Conservation (phyloP, 345 rosid genomes). For the Citrus reticulata region DNA sequence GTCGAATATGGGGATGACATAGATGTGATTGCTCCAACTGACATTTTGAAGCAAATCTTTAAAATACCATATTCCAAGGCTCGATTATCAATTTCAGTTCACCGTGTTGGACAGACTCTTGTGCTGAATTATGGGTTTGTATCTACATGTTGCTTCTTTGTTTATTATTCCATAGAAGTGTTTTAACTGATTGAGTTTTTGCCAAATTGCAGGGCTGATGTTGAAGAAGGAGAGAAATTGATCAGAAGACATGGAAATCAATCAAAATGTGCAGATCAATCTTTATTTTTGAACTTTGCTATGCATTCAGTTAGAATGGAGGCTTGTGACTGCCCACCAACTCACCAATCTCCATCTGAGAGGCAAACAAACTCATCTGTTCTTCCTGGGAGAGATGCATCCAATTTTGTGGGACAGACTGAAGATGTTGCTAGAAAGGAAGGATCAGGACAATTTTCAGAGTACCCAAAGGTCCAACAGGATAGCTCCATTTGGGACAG, state of each 20-base stretch:
- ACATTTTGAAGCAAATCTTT: conserved; percentile 90
- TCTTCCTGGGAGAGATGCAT: conserved; percentile 47
- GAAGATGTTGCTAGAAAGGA: conserved; percentile 38
- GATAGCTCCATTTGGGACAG: conserved; percentile 55
- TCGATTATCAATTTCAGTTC: conserved; percentile 88
- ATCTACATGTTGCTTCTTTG: conserved; percentile 1
- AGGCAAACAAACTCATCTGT: conserved; percentile 52
- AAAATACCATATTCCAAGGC: conserved; percentile 96
- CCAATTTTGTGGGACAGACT: conserved; percentile 41
- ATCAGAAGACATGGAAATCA: conserved; percentile 70
- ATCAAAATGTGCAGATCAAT: conserved; percentile 78
- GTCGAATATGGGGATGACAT: conserved; percentile 95
- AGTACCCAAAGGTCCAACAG: conserved; percentile 49
- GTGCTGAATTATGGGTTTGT: conserved; percentile 81
- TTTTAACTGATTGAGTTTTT: conserved; percentile 8
- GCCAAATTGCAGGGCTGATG: conserved; percentile 66
- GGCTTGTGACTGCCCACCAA: conserved; percentile 95
- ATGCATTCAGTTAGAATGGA: conserved; percentile 99
- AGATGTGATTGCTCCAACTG: conserved; percentile 86
- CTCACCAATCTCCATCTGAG: conserved; percentile 45
- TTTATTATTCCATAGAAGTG: neutral
- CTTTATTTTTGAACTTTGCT: conserved; percentile 87
- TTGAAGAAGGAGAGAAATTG: conserved; percentile 87
- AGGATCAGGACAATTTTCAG: conserved; percentile 33
- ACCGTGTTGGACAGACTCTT: conserved; percentile 87